Evolutionary conservation across 345 rosid genomes (phyloP), one percentile per base, ranked within the genome.

Genomic region (Reutealis trisperma): DNA sequence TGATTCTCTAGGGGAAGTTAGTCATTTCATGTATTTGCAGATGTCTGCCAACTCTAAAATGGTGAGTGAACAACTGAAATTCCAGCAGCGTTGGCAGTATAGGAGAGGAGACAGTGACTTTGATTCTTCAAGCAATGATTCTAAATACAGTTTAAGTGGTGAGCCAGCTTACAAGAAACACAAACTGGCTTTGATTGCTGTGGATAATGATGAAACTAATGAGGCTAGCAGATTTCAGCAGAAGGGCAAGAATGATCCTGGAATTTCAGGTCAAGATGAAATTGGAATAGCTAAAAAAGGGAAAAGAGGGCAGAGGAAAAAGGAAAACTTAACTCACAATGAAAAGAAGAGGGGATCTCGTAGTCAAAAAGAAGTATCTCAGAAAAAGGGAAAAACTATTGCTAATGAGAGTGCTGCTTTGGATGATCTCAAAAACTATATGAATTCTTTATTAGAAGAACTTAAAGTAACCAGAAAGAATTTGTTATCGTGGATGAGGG

Each of bases 31-130:
- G 41, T 37, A 25, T 74, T 67, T n/a, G 41, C 27, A 22, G 71
- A 68, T 78, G 83, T 16, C 72, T 18, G 63, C 63, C 58, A 69
- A 24, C 71, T 64, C 66, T 19, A 74, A 3, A 72, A 81, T 76
- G 85, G 80, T 74, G 59, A 81, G 79, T 69, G 89, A 89, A 55
- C 60, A 87, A 55, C 60, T 79, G 72, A 73, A 71, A 61, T 83
- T 84, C 77, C 85, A 72, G 72, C 90, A 80, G 71, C 83, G 89
- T 18, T 89, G 89, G 93, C 88, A 81, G 63, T 86, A 86, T 72
- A 79, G 88, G 79, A 82, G 86, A 62, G 80, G 66, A 60, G 86
- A 83, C 4, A 51, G 75, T 60, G 83, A 81, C 58, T 63, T 74
- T 24, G 88, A 85, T 80, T 84, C 89, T 30, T 86, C 91, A 6